Conservation (phyloP, 1,284 basidiomycete species). For the Exobasidium cylindrosporum region DNA sequence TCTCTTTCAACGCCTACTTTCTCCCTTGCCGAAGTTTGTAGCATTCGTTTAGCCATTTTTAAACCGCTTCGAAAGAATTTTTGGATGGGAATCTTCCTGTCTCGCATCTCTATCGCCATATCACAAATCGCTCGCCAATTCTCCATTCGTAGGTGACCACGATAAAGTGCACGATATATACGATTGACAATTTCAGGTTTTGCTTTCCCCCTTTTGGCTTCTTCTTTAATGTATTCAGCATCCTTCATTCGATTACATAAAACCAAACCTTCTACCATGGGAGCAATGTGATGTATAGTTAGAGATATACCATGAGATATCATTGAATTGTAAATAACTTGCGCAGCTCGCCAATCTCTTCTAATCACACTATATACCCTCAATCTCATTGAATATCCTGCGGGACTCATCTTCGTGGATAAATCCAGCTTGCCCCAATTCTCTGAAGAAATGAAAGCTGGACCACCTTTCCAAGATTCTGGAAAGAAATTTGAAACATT, state of each 20-base stretch:
- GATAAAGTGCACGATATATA: constrained; percentile 31
- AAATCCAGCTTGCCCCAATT: too few species aligned
- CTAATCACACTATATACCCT: constrained; percentile 33
- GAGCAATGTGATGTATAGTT: constrained; percentile 31
- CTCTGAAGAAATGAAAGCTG: too few species aligned
- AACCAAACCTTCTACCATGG: constrained; percentile 29
- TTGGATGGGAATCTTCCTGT: background rate
- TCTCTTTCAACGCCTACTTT: background rate
- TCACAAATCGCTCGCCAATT: constrained; percentile 13
- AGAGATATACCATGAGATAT: constrained; percentile 24
- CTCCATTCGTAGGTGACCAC: constrained; percentile 21
- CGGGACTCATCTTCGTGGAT: constrained; percentile 16
- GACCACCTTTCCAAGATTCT: too few species aligned
- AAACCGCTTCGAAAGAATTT: background rate
- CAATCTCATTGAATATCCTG: constrained; percentile 30
- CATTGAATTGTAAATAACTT: constrained; percentile 29
- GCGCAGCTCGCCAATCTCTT: constrained; percentile 26
- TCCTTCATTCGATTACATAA: constrained; percentile 22
- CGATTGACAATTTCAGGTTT: constrained; percentile 24
- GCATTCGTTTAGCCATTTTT: background rate
- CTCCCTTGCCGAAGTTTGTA: background rate
- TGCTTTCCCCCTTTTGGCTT: constrained; percentile 18
- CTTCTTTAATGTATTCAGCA: constrained; percentile 25
- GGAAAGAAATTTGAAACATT: too few species aligned
- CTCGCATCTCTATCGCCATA: background rate